Conservation (phyloP, 768 basidiomycete species). For the Cyathus striatus region DNA sequence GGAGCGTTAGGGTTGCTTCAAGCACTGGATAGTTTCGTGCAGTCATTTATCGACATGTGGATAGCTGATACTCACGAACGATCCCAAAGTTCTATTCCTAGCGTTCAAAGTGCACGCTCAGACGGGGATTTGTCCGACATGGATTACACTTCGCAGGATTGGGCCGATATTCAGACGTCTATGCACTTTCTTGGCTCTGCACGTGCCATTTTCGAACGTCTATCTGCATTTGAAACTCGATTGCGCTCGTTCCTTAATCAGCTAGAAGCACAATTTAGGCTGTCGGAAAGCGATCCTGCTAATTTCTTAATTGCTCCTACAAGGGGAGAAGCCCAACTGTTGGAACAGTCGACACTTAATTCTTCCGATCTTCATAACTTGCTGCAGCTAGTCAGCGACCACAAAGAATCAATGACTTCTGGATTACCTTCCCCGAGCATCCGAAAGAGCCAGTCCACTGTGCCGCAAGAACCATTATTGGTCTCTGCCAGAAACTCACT, state of each 20-base stretch:
- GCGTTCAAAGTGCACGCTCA: slow-evolving; percentile 21
- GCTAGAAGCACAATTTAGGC: slow-evolving; percentile 53
- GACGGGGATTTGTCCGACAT: slow-evolving; percentile 69
- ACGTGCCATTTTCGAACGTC: slow-evolving; percentile 63
- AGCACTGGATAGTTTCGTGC: slow-evolving; percentile 68
- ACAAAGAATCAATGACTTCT: slow-evolving; percentile 13
- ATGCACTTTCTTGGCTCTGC: slow-evolving; percentile 83
- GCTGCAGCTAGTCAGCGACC: slow-evolving; percentile 43
- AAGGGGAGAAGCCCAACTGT: slow-evolving; percentile 65
- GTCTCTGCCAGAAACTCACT: slow-evolving; percentile 50
- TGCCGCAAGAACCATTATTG: slow-evolving; percentile 39
- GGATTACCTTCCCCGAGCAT: slow-evolving; percentile 25
- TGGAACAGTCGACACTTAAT: slow-evolving; percentile 83
- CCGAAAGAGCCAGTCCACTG: slow-evolving; percentile 18
- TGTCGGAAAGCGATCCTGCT: slow-evolving; percentile 47
- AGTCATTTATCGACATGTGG: slow-evolving; percentile 64
- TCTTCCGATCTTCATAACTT: slow-evolving; percentile 68
- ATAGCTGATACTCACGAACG: slow-evolving; percentile 45
- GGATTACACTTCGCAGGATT: slow-evolving; percentile 88
- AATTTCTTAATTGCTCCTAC: slow-evolving; percentile 53
- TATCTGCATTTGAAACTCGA: slow-evolving; percentile 65
- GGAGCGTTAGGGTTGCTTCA: slow-evolving; percentile 69
- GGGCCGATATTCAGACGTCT: slow-evolving; percentile 78
- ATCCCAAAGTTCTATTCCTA: slow-evolving; percentile 20
- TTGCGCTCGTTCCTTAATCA: slow-evolving; percentile 55